These are phyloP conservation scores for Sclerotinia minor DNA, from an alignment of 2,329 filamentous ascomycete species.

Conservation along the genomic window DNA sequence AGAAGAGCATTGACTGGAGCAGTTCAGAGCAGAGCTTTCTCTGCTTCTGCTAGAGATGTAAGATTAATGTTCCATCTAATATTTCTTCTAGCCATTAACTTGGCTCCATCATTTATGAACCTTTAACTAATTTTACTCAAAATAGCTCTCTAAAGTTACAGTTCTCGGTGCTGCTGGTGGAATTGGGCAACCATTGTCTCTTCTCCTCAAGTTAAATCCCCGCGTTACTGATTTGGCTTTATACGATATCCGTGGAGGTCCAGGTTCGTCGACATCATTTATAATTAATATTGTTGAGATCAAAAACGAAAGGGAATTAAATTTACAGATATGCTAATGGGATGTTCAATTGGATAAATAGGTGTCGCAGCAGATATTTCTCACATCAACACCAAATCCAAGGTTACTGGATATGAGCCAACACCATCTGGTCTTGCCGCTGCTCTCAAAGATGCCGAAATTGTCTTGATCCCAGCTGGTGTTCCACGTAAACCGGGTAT, in stretches of 20 bases:
- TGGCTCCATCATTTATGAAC: slow-evolving; percentile 16
- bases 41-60: slow-evolving; percentile 75
- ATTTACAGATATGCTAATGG: slow-evolving; percentile 4
- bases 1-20: slow-evolving; percentile 55
- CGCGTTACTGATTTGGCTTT: slow-evolving; percentile 89
- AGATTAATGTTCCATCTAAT: slow-evolving; percentile 39
- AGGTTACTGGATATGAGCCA: slow-evolving; percentile 85
- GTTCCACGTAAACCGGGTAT: slow-evolving; percentile 99
- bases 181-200: slow-evolving; percentile 95
- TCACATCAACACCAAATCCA: slow-evolving; percentile 91
- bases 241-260: slow-evolving; percentile 73
- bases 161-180: slow-evolving; percentile 96
- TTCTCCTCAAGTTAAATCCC: slow-evolving; percentile 88
- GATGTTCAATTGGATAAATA: slow-evolving; percentile 57
- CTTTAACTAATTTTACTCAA: slow-evolving; percentile 31
- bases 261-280: slow-evolving; percentile 22
- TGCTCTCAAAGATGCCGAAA: slow-evolving; percentile 88
- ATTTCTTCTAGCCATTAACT: slow-evolving; percentile 25
- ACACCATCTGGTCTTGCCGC: slow-evolving; percentile 80
- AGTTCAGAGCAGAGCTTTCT: slow-evolving; percentile 77
- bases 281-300: neutral
- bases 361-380: slow-evolving; percentile 95
- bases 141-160: slow-evolving; percentile 91
- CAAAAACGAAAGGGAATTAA: neutral
- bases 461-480: slow-evolving; percentile 95